A percentile compares a stretch with the other conserved stretches of the same genome.
Evolutionary conservation across 164 flowering plant species (phyloP).

Genomic region (Echeveria elegans): DNA sequence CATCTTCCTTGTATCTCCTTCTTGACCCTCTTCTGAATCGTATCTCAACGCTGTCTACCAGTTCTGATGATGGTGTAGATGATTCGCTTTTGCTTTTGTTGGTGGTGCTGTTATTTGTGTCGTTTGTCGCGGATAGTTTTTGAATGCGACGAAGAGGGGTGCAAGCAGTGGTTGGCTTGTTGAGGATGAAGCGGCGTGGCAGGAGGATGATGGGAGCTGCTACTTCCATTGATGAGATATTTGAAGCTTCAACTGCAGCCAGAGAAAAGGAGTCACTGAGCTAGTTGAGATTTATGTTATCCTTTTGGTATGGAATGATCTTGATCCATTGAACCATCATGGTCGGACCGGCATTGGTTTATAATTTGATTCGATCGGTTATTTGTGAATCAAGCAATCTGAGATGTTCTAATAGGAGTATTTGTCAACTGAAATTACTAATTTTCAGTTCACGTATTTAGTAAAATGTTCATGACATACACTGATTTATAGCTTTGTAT

Average conservation of each 20-base stretch:
- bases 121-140: neutral
- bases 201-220: neutral
- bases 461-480: too few relatives aligned
- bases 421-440: too few relatives aligned
- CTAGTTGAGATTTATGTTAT: neutral
- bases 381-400: neutral
- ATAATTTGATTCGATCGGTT: neutral
- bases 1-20: constrained; percentile 1
- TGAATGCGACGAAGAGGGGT: neutral
- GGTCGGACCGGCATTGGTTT: neutral
- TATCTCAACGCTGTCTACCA: neutral
- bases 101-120: neutral
- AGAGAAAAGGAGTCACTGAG: neutral
- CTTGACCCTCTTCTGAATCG: neutral
- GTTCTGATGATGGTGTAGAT: neutral
- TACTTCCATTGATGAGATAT: constrained; percentile 4
- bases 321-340: neutral
- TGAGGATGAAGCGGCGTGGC: neutral
- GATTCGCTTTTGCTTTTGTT: neutral
- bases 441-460: too few relatives aligned
- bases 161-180: neutral
- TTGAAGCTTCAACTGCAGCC: constrained; percentile 3
- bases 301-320: neutral
- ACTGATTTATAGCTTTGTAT: too few relatives aligned
- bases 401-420: too few relatives aligned